A percentile compares a stretch with the other conserved stretches of the same genome.
These are phyloP conservation scores for Solanum gandarillasii DNA, from an alignment of 257 asterid species.

Conservation along the genomic window DNA sequence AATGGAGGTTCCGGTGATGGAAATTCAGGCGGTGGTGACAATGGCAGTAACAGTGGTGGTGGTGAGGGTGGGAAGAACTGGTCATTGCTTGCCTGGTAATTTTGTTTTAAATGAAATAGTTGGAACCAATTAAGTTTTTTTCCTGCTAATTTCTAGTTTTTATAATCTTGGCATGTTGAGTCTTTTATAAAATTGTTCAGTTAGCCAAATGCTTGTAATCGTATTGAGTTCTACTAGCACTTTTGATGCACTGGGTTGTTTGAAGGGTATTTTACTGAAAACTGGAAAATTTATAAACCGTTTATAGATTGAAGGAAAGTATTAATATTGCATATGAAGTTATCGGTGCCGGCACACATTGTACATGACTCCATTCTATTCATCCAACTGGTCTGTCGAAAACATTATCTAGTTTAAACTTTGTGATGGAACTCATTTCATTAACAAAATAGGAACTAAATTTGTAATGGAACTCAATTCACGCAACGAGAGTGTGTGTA, in stretches of 20 bases:
- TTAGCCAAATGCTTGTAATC: not conserved
- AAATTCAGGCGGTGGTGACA: conserved; percentile 32
- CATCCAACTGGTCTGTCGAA: not conserved
- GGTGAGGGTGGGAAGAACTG: conserved; percentile 22
- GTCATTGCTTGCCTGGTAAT: conserved; percentile 66
- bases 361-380: not conserved
- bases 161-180: not conserved
- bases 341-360: not conserved
- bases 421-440: not conserved
- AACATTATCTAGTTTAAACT: not conserved
- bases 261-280: not conserved
- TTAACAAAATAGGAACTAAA: not conserved
- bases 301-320: not conserved
- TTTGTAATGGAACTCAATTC: not conserved
- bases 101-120: not conserved
- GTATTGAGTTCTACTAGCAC: not conserved
- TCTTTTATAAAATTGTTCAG: not conserved
- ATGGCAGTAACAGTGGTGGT: conserved; percentile 16
- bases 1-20: conserved; percentile 48
- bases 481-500: not conserved
- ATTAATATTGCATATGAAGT: not conserved
- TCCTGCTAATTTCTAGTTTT: not conserved
- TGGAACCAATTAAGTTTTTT: not conserved
- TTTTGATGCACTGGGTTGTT: not conserved
- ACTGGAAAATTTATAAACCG: not conserved